Evolutionary conservation across 208 protist genomes (phyloP).

Genomic region (Trypanosomatidae sp.): DNA sequence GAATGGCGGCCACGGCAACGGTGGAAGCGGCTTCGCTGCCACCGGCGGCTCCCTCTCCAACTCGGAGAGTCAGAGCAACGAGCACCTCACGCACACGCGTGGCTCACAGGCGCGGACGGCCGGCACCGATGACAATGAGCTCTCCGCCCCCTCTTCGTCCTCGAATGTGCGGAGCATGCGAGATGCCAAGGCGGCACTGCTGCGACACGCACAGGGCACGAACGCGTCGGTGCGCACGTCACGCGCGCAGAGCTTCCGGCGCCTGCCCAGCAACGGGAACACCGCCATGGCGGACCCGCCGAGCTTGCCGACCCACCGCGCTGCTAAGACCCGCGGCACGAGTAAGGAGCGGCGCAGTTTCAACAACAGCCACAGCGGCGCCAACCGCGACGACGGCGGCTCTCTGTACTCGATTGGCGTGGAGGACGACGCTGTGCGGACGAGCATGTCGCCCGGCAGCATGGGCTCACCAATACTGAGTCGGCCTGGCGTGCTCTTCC

Average conservation of each 20-base stretch:
- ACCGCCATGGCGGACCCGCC: background rate
- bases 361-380: background rate
- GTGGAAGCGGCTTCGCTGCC: no score
- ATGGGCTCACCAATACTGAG: constrained; percentile 1
- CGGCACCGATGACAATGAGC: no score
- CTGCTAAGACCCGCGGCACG: background rate
- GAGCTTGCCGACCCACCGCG: constrained; percentile 7
- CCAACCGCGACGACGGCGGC: background rate
- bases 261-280: constrained; percentile 17
- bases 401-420: constrained; percentile 10
- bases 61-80: no score
- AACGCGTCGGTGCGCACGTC: constrained; percentile 23
- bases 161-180: no score
- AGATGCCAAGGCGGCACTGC: no score
- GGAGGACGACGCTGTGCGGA: constrained; percentile 19
- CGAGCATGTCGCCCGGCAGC: constrained; percentile 2
- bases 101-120: no score
- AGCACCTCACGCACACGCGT: no score
- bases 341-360: constrained; percentile 16
- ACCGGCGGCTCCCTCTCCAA: no score
- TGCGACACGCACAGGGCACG: no score
- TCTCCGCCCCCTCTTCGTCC: no score
- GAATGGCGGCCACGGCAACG: no score
- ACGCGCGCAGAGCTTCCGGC: constrained; percentile 18
- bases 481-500: background rate